A percentile compares a stretch with the other conserved stretches of the same genome.
Evolutionary conservation across 495 filamentous ascomycete genomes (phyloP).

Genomic region (Podospora didyma): DNA sequence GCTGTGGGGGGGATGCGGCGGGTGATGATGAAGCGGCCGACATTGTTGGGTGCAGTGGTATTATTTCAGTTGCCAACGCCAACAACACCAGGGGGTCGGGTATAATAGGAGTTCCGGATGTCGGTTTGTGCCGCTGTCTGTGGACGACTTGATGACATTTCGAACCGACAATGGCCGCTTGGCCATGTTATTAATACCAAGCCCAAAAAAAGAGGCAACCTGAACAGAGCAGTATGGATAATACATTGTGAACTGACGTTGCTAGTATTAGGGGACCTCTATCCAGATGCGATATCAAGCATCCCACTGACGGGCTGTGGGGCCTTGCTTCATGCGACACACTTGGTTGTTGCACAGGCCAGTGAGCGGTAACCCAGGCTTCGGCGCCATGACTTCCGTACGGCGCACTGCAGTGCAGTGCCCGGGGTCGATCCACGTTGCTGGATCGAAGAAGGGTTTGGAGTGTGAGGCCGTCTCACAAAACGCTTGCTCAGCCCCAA

Average conservation of each 20-base stretch:
- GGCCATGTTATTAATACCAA: conserved; percentile 14
- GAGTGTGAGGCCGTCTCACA: background rate
- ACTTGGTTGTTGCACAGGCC: background rate
- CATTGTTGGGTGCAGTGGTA: conserved; percentile 9
- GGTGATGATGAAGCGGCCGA: conserved; percentile 21
- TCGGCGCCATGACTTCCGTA: background rate
- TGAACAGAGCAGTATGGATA: background rate
- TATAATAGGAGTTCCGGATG: background rate
- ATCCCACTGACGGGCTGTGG: background rate
- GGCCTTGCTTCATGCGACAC: background rate
- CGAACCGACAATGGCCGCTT: background rate
- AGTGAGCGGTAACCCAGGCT: background rate
- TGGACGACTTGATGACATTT: background rate
- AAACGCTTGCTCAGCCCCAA: background rate
- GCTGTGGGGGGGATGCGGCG: conserved; percentile 13
- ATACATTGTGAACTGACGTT: background rate
- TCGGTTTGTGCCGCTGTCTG: background rate
- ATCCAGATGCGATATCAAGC: background rate
- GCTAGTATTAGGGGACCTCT: background rate
- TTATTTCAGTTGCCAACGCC: background rate
- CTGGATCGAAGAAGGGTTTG: background rate
- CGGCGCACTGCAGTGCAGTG: background rate
- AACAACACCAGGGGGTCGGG: background rate
- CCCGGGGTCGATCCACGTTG: background rate
- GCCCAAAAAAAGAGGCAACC: conserved; percentile 9